Conservation (phyloP, 2,329 filamentous ascomycete species). For the Phialophora tarda region DNA sequence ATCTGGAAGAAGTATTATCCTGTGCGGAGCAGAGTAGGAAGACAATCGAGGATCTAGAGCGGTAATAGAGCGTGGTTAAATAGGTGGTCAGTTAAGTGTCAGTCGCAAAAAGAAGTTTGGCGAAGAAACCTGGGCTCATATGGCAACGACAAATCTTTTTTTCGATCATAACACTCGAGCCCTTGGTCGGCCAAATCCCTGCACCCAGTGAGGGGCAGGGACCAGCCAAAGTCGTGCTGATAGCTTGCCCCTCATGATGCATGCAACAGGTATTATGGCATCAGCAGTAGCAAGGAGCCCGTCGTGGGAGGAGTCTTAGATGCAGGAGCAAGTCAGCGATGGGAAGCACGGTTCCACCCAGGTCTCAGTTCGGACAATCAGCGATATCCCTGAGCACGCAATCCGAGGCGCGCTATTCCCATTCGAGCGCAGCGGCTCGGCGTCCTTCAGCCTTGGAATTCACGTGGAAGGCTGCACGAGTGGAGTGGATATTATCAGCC, state of each 20-base stretch:
- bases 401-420: constrained; percentile 14
- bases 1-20: not conserved
- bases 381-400: constrained; percentile 22
- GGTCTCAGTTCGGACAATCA: constrained; percentile 24
- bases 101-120: not conserved
- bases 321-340: constrained; percentile 19
- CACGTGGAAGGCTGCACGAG: constrained; percentile 13
- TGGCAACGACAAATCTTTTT: constrained; percentile 34
- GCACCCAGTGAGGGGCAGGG: constrained; percentile 11
- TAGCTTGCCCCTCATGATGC: constrained; percentile 28
- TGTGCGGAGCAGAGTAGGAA: constrained; percentile 6
- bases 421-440: constrained; percentile 15
- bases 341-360: constrained; percentile 11
- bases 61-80: constrained; percentile 8
- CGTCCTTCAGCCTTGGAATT: constrained; percentile 15
- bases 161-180: not conserved
- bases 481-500: not conserved
- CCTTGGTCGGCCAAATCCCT: constrained; percentile 8
- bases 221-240: constrained; percentile 20
- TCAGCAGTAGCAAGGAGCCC: constrained; percentile 20
- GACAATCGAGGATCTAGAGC: constrained; percentile 9
- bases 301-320: not conserved
- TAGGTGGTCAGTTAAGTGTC: constrained; percentile 2
- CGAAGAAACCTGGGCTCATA: constrained; percentile 7
- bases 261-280: constrained; percentile 27